Evolutionary conservation across 75 land plant species (phyloP).

Genomic region (Ceratopteris richardii): DNA sequence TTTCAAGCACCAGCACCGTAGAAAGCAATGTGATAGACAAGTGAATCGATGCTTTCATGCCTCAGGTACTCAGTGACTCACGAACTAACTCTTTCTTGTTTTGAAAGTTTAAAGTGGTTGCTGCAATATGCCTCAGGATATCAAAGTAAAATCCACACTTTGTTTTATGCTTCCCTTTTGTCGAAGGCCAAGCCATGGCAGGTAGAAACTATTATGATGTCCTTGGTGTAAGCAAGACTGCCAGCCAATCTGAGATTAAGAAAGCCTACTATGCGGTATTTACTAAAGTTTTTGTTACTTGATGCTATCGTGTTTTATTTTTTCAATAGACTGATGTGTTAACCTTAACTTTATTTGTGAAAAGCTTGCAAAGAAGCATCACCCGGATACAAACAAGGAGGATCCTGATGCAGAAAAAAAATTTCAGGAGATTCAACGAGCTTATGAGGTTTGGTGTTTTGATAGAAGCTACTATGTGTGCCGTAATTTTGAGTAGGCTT

Average conservation of each 20-base stretch:
- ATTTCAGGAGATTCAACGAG: slow-evolving; percentile 79
- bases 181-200: slow-evolving; percentile 15
- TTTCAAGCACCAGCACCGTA: too few species aligned
- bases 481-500: too few species aligned
- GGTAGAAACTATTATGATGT: slow-evolving; percentile 21
- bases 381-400: slow-evolving; percentile 86
- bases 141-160: too few species aligned
- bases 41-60: not conserved
- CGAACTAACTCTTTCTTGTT: too few species aligned
- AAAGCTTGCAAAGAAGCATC: slow-evolving; percentile 90
- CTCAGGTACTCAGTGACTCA: not conserved
- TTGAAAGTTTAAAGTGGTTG: slow-evolving; percentile 1
- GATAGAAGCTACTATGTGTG: too few species aligned
- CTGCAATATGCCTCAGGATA: not conserved
- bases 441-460: slow-evolving; percentile 48
- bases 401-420: slow-evolving; percentile 85
- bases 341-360: not conserved
- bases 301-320: too few species aligned
- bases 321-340: too few species aligned
- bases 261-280: slow-evolving; percentile 26
- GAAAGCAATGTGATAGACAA: too few species aligned
- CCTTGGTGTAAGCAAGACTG: slow-evolving; percentile 18
- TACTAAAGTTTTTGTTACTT: not conserved
- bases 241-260: slow-evolving; percentile 22
- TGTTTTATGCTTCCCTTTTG: not conserved